Evolutionary conservation across 441 rosid genomes (phyloP).

Genomic region (Populus trichocarpa): DNA sequence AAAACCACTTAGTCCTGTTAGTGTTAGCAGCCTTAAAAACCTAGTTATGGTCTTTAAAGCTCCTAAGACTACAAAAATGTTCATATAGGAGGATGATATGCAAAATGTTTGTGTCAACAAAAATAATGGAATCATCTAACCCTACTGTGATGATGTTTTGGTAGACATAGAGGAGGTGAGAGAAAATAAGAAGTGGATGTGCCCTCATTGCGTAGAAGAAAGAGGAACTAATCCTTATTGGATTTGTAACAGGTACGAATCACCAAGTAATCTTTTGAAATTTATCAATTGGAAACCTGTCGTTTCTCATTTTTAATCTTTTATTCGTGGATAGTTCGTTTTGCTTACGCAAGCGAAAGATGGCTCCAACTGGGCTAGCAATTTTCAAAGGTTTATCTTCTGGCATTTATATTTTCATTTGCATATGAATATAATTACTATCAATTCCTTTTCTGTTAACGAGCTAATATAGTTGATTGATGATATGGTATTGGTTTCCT

Average conservation of each 20-base stretch:
- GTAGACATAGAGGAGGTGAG: conserved; percentile 40
- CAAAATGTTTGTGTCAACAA: not conserved
- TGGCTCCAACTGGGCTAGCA: conserved; percentile 38
- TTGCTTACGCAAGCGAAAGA: conserved; percentile 34
- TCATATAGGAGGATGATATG: not conserved
- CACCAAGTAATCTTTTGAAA: not conserved
- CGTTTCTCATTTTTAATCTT: not conserved
- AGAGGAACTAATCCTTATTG: conserved; percentile 36
- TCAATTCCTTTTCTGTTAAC: not conserved
- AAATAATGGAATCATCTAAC: not conserved
- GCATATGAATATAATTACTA: not conserved
- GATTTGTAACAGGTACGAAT: conserved; percentile 42
- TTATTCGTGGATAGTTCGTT: conserved; percentile 21
- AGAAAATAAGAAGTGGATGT: conserved; percentile 42
- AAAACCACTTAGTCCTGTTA: not conserved
- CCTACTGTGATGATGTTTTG: not conserved
- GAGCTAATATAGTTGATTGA: not conserved
- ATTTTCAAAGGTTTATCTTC: conserved; percentile 25
- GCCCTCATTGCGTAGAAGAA: conserved; percentile 49
- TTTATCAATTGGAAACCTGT: not conserved
- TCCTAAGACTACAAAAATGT: not conserved
- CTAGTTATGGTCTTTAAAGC: not conserved
- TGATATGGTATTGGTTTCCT: too few species aligned
- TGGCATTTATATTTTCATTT: not conserved
- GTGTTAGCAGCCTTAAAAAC: not conserved